phyloP scores from a whole-genome alignment of 2,329 filamentous ascomycete species.

The Fusarium domesticum region DNA sequence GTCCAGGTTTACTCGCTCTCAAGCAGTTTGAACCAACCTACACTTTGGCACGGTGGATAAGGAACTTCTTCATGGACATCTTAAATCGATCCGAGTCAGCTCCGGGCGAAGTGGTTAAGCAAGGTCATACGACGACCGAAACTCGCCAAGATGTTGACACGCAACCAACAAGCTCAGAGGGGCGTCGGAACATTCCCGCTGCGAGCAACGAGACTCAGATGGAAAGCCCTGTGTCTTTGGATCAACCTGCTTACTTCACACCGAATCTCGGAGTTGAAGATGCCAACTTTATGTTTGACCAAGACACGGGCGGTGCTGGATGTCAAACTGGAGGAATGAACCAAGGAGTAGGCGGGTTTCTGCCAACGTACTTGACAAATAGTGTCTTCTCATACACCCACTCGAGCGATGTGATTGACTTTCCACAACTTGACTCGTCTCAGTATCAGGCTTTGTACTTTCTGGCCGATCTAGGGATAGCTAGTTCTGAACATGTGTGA shows the following conservation, averaged over 20 bases:
- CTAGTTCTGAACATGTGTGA: not conserved
- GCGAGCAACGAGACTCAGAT: not conserved
- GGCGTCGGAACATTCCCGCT: not conserved
- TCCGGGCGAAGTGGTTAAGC: not conserved
- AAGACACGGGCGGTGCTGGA: not conserved
- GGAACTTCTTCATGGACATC: conserved; percentile 15
- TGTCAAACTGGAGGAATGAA: not conserved
- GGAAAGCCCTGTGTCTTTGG: not conserved
- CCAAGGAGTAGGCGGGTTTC: conserved; percentile 1
- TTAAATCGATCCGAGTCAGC: not conserved
- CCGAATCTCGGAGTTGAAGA: not conserved
- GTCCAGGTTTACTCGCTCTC: not conserved
- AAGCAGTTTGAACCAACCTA: conserved; percentile 8
- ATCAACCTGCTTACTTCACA: not conserved
- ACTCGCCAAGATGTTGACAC: not conserved
- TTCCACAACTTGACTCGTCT: conserved; percentile 8
- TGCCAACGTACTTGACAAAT: conserved; percentile 3
- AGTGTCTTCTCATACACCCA: conserved; percentile 4
- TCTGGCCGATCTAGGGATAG: conserved; percentile 8
- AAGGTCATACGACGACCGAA: not conserved
- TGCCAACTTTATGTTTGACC: not conserved
- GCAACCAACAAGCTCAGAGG: not conserved
- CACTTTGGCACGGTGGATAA: conserved; percentile 7
- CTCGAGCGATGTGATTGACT: not conserved
- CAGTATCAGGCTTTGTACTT: conserved; percentile 16